Conservation (phyloP, 2,329 filamentous ascomycete genomes). For the Hypoxylon sp. region DNA sequence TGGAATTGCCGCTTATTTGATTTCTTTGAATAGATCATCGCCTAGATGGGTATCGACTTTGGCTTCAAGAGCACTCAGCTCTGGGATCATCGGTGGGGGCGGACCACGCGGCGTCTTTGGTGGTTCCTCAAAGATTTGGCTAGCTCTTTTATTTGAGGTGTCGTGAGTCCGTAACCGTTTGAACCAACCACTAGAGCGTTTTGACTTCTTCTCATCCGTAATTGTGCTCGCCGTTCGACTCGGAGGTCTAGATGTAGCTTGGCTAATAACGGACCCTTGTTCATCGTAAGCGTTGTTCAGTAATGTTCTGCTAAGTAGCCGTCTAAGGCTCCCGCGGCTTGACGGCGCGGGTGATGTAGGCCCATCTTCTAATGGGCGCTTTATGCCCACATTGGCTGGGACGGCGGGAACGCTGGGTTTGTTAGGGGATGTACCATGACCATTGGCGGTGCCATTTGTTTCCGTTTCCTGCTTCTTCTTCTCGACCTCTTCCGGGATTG, state of each 20-base stretch:
- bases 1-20: constrained; percentile 61
- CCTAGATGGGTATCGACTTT: constrained; percentile 64
- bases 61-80: constrained; percentile 67
- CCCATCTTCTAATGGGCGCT: constrained; percentile 65
- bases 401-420: constrained; percentile 51
- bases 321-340: constrained; percentile 69
- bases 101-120: constrained; percentile 62
- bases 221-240: constrained; percentile 67
- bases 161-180: constrained; percentile 64
- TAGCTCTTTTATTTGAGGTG: constrained; percentile 59
- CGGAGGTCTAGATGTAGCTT: constrained; percentile 60
- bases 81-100: constrained; percentile 73
- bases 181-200: constrained; percentile 72
- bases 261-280: constrained; percentile 57
- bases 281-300: constrained; percentile 68
- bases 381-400: constrained; percentile 59
- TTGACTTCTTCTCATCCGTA: constrained; percentile 68
- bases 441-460: constrained; percentile 57
- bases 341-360: constrained; percentile 68
- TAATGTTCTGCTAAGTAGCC: constrained; percentile 69
- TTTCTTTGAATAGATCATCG: constrained; percentile 71
- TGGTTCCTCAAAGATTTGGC: constrained; percentile 60
- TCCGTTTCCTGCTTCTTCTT: constrained; percentile 47
- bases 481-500: constrained; percentile 46
- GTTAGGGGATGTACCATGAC: constrained; percentile 57